These are phyloP conservation scores for Fusarium napiforme DNA, from an alignment of 2,329 filamentous ascomycete genomes.

Conservation along the genomic window DNA sequence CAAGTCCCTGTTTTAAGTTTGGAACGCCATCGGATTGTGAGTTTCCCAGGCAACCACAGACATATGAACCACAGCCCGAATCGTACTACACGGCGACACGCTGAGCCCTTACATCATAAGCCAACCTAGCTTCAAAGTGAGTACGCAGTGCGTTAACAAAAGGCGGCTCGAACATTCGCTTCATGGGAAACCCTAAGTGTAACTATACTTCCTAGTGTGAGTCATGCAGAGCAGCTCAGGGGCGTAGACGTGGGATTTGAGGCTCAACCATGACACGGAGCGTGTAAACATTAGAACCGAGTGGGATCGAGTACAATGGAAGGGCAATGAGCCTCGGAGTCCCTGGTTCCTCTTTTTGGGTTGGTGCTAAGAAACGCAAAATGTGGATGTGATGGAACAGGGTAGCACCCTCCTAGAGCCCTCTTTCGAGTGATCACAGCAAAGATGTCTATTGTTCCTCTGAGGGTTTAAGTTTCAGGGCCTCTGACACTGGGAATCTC, in stretches of 20 bases:
- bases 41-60: not conserved
- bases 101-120: not conserved
- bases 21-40: too few relatives aligned
- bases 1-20: not conserved
- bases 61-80: not conserved
- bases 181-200: not conserved
- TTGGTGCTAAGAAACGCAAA: not conserved
- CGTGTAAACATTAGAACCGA: not conserved
- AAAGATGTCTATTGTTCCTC: not conserved
- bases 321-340: rapidly evolving
- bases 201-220: not conserved
- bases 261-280: too few relatives aligned
- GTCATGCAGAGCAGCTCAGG: not conserved
- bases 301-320: rapidly evolving
- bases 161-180: not conserved
- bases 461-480: rapidly evolving
- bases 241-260: too few relatives aligned
- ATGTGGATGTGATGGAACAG: not conserved
- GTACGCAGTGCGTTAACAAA: not conserved
- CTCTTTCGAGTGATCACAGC: not conserved
- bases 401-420: not conserved
- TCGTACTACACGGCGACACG: not conserved
- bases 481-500: rapidly evolving
- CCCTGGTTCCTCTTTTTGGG: rapidly evolving
- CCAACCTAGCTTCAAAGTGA: not conserved